Evolutionary conservation across 2,329 filamentous ascomycete genomes (phyloP).

Genomic region (Curvularia sp.): DNA sequence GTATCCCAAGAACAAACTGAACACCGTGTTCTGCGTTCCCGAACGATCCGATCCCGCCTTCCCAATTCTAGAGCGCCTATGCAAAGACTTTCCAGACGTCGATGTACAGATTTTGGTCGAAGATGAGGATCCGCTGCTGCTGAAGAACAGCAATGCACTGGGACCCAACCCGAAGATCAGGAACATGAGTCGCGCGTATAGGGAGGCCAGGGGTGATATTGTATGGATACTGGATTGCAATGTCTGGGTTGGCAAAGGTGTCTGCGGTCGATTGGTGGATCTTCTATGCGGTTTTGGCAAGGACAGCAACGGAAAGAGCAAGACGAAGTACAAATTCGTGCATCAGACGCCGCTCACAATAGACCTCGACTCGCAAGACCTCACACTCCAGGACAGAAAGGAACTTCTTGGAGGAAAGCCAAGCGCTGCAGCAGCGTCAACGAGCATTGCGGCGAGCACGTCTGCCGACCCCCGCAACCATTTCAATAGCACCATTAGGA

Average conservation of each 20-base stretch:
- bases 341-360: slow-evolving; percentile 91
- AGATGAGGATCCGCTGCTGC: slow-evolving; percentile 74
- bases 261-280: slow-evolving; percentile 88
- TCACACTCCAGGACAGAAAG: slow-evolving; percentile 42
- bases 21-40: slow-evolving; percentile 82
- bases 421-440: slow-evolving; percentile 25
- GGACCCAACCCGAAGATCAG: slow-evolving; percentile 98
- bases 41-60: slow-evolving; percentile 78
- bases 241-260: slow-evolving; percentile 83
- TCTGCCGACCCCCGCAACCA: slow-evolving; percentile 36
- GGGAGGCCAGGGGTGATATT: slow-evolving; percentile 83
- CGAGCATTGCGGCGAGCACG: slow-evolving; percentile 39
- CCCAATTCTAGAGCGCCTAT: slow-evolving; percentile 72
- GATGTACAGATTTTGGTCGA: slow-evolving; percentile 81
- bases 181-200: slow-evolving; percentile 92
- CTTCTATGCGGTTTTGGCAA: slow-evolving; percentile 75
- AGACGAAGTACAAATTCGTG: slow-evolving; percentile 78
- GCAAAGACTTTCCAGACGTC: slow-evolving; percentile 74
- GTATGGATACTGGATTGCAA: slow-evolving; percentile 98
- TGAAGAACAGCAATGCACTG: slow-evolving; percentile 65
- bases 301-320: slow-evolving; percentile 29
- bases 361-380: slow-evolving; percentile 61
- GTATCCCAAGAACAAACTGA: slow-evolving; percentile 78
- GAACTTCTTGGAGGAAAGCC: slow-evolving; percentile 38
- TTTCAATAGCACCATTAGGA: slow-evolving; percentile 31